A percentile compares a stretch with the other conserved stretches of the same genome.
Evolutionary conservation across 208 protist species (phyloP).

Genomic region (Wallacemonas sp.): DNA sequence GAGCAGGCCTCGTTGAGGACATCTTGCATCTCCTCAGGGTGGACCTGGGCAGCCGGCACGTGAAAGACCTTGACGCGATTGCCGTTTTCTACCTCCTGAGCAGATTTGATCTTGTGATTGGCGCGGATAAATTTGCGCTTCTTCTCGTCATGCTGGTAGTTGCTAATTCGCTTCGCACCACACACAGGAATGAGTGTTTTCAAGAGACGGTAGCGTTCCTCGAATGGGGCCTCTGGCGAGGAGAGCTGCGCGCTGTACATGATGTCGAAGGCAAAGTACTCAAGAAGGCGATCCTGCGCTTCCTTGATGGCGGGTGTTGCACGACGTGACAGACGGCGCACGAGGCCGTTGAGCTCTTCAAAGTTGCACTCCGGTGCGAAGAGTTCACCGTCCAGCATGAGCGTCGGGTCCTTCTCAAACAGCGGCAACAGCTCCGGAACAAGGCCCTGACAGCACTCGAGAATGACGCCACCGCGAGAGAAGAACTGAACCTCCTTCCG

Average conservation of each 20-base stretch:
- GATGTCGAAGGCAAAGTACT: conserved; percentile 91
- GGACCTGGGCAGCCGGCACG: conserved; percentile 77
- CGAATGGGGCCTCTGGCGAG: conserved; percentile 53
- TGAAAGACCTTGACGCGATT: conserved; percentile 66
- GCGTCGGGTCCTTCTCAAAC: conserved; percentile 66
- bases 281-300: conserved; percentile 56
- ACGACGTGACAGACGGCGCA: conserved; percentile 51
- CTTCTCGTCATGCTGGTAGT: conserved; percentile 79
- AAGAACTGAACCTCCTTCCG: conserved; percentile 78
- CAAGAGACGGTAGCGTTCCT: conserved; percentile 77
- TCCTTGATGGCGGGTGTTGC: conserved; percentile 29
- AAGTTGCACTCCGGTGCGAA: conserved; percentile 86
- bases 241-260: conserved; percentile 76
- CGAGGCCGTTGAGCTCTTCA: conserved; percentile 84
- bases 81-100: conserved; percentile 7
- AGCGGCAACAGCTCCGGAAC: conserved; percentile 67
- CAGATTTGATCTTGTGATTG: conserved; percentile 18
- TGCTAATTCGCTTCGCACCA: conserved; percentile 81
- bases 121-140: conserved; percentile 76
- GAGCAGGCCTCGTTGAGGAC: conserved; percentile 79
- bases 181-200: conserved; percentile 80
- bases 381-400: conserved; percentile 87
- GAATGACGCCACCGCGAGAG: conserved; percentile 81
- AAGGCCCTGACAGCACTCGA: conserved; percentile 83
- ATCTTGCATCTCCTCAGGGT: conserved; percentile 75